Base-by-base conservation (phyloP, 169 alveolate species). In the Plasmodium gallinaceum region DNA sequence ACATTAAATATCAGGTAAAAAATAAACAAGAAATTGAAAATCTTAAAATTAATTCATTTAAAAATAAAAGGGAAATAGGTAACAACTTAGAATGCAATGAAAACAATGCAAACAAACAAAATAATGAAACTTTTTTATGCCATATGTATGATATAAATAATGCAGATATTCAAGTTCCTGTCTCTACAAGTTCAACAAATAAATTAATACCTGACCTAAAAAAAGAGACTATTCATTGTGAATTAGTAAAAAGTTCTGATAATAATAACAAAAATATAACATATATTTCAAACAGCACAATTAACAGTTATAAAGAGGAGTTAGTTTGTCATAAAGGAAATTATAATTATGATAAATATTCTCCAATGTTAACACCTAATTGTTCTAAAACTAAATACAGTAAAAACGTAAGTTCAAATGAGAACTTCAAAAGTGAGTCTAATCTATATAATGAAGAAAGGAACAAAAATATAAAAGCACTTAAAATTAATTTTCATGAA, bases 251-350 rank as follows among this genome's bases (percentile, higher is more conserved):
- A 46, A 32, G 26, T 8, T 9, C 7, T 22, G 14, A 4, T 20
- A 12, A 51, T 48, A 42, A 64, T 42, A 10, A 75, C 20, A 39
- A 75, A 32, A 75, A 12, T 51, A 48, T 16, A 48, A 16, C 37
- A 9, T 43, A 7, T 14, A 62, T 24, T 39, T 51, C 75, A 14
- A 70, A 78, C 26, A 66, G 60, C n/a, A 78, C 78, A 8, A 12
- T 78, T 75, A 45, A 64, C 16, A 46, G 76, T 20, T 78, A 62
- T 60, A 75, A 58, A 64, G 61, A 42, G 26, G 75, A 76, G 18
- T 46, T 76, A 7, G 24, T 60, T n/a, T 0, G 26, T 7, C 10
- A 10, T 54, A 76, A 64, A 69, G 78, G 64, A 16, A 43, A 46
- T 39, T n/a, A 51, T 64, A 66, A 6, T 7, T 48, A 57, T 18